Base-by-base conservation (phyloP, 1,284 basidiomycete species). In the Sanguinoderma infundibulare region DNA sequence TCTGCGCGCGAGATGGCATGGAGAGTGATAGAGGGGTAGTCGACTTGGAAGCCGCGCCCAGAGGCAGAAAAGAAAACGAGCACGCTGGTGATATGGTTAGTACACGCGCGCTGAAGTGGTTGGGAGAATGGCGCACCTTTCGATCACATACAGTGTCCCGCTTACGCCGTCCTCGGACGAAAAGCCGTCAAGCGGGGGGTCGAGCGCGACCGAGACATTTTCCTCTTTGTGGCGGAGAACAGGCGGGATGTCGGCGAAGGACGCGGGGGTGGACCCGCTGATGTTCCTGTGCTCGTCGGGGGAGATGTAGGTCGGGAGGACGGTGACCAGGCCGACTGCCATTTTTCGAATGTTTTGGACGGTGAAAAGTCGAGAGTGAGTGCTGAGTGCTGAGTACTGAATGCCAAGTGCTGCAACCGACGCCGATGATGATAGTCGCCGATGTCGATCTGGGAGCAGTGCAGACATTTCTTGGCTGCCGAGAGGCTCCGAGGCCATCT, bases 21-120 rank as follows among this genome's bases (percentile, higher is more conserved):
- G 2, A 98, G 83, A 0, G 92, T 96, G 68, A 98, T 91, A 5
- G 87, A 80, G 17, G 92, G 94, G 74, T 95, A 97, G 60, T 87
- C 81, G 70, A 97, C 84, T 67, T 90, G 85, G 73, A 96, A 90
- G 17, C 93, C 94, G 40, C 80, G 79, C 26, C 87, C 86, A 0
- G 84, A 80, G 4, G 80, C 69, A 6, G 91, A 89, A 73, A 92
- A 83, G 82, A 94, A 96, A 0, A 87, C 85, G 34, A 97, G 83
- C 5, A 83, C 86, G 66, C 93, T 96, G 34, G 12, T 20, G 49
- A 42, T 38, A 56, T 42, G 14, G 32, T 36, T 17, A 30, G n/a
- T 30, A 34, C 53, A 42, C 20, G 53, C 14, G 30, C 54, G 36
- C 7, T n/a, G 53, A 58, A 24, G 6, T 8, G 51, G 53, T 10